Conservation (phyloP, 345 rosid species). For the Eucalyptus brandiana region DNA sequence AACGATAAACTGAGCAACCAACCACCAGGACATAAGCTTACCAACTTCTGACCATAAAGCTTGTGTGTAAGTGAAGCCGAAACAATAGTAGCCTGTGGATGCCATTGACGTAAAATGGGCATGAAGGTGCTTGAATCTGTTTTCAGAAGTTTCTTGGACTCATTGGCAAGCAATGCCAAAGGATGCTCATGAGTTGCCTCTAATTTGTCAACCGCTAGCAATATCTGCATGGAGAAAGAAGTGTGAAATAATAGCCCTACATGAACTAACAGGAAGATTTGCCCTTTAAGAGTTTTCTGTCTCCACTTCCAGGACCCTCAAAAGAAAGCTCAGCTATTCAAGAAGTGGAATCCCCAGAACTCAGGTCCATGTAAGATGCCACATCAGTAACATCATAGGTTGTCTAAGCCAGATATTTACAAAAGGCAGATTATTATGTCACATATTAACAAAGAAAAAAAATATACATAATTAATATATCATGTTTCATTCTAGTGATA, state of each 20-base stretch:
- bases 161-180: conserved; percentile 85
- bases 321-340: neutral
- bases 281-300: neutral
- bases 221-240: conserved; percentile 30
- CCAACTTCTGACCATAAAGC: conserved; percentile 83
- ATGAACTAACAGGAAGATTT: neutral
- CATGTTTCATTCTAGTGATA: neutral
- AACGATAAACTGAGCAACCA: neutral
- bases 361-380: neutral
- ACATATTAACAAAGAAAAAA: neutral
- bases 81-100: conserved; percentile 63
- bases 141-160: conserved; percentile 62
- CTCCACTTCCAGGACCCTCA: neutral
- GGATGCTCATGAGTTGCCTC: conserved; percentile 58
- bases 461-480: neutral
- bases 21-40: conserved; percentile 15
- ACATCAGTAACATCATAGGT: neutral
- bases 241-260: neutral
- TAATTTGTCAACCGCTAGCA: conserved; percentile 56
- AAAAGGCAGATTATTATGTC: neutral
- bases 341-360: neutral
- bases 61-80: conserved; percentile 87
- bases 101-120: conserved; percentile 77
- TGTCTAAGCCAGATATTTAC: neutral
- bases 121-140: conserved; percentile 59